Base-by-base conservation (phyloP, 805 yeast genomes). In the Candida manassasensis region DNA sequence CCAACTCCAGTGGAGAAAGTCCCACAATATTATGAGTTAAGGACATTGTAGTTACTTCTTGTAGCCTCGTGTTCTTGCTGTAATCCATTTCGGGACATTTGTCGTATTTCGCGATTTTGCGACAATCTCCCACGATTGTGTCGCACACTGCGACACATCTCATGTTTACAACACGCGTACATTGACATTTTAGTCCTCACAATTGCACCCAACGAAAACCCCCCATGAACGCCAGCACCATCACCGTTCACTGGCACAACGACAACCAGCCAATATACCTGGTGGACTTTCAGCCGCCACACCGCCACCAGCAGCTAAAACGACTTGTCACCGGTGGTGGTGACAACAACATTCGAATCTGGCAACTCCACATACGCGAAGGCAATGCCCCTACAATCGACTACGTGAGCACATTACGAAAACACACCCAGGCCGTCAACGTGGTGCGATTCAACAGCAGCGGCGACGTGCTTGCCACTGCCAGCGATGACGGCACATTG, bases 341-440 rank as follows among this genome's bases (percentile, higher is more conserved):
- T 27, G 98, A 93, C 57, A 84, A 83, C 53, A 84, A 85, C 47
- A 82, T 87, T n/a, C 69, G 97, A 34, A 59, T 77, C 19, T 71
- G 83, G 78, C 45, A 43, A 28, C 27, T 50, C 21, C 38, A 21
- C 27, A 40, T n/a, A 15, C 32, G n/a, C 13, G 25, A 12, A 16
- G 41, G 15, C 19, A 30, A 17, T 22, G 25, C 26, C 12, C 24
- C 35, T 6, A 53, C 74, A 0, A 83, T 88, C 12, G 83, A 79
- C 41, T 90, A 88, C 55, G 63, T 88, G 19, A 75, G 93, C 12
- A 86, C 96, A 0, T 68, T 93, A 34, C 59, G 82, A 3, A 88
- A 87, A 48, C 98, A 93, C 54, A 84, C 93, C 2, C 96, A 88
- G 55, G 96, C 97, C 0, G 96, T 93, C 14, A 93, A 93, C 52